Evolutionary conservation across 176 grass and related monocot species (phyloP), one percentile per base, ranked within the genome.

Genomic region (Puccinellia tenuiflora): DNA sequence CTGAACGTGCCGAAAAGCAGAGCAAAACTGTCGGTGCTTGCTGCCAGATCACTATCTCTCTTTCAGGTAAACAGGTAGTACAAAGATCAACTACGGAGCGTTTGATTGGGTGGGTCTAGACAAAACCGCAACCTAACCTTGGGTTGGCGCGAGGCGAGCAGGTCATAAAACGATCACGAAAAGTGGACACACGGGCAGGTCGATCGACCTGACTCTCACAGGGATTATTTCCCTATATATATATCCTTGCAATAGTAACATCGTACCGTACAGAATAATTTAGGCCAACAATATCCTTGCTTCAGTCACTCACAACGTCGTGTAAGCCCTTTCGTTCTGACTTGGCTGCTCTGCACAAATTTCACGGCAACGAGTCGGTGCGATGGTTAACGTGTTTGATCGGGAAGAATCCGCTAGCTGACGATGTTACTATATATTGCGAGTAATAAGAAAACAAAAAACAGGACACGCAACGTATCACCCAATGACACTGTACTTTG

Each of bases 41-140:
- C 55, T 21, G 55, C 29, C 55, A 26, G 43, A 13, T 43, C 17
- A 14, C 15, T n/a, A n/a, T 37, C n/a, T 39, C 11, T 12, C 69
- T 72, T 82, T 47, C 82, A 29, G 21, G 57, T n/a, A 40, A 57
- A 7, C n/a, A 1, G 38, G 38, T 39, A 46, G 40, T 47, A n/a
- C 35, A 21, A 3, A 78, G 31, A 20, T 31, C 5, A 18, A 15
- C 22, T 8, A 7, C 62, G 31, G 5, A 52, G 42, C 17, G 20
- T 51, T 14, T 34, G 80, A 54, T 83, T 30, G 73, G 30, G 80
- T 30, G 73, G 30, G 80, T 63, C 43, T 20, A n/a, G 73, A 20
- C 1, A 25, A 52, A 53, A 40, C 72, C 50, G 53, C 56, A 7
- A 47, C 6, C 73, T 10, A 25, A 61, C 30, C 63, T 38, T 30